Base-by-base conservation (phyloP, 192 early-diverging fungal genomes). In the Irineochytrium annulatum region DNA sequence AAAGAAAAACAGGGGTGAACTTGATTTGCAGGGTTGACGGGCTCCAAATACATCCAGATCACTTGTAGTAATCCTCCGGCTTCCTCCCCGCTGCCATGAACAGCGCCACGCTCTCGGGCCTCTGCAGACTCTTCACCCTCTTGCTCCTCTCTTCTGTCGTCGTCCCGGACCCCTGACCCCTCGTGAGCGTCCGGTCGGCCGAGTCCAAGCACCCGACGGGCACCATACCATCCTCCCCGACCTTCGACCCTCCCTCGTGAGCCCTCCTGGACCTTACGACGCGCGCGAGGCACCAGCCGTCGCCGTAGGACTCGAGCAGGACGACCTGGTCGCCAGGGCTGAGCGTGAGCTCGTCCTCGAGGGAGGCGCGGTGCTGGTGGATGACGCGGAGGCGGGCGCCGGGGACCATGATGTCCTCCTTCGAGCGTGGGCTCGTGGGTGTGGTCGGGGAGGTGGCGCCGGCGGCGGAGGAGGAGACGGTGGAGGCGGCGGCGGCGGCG, bases 261-360 rank as follows among this genome's bases (percentile, higher is more conserved):
- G 24, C 1, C 57, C 65, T 16, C 48, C 44, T 0, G 39, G n/a
- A 20, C 57, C 65, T 22, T 20, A 67, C 52, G 2, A 67, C 65
- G 31, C 52, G 29, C 17, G 31, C 57, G 13, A 52, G 24, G 4
- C 48, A 59, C 70, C 70, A 72, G 17, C 70, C 70, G 45, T 72
- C 70, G 24, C 62, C 70, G 48, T 66, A 72, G 3, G 45, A 43
- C 34, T 72, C 67, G 26, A 71, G 34, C 54, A 71, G 70, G 32
- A 63, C 70, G 26, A 71, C 65, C 16, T 53, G 30, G 44, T 71
- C 70, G 33, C 70, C 70, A 27, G 61, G 34, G 52, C 55, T 52
- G 4, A 71, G 28, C 16, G 14, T 37, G n/a, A 71, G 55, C 39
- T 71, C 70, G 34, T 71, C 70, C 27, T 70, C 60, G 30, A 70